Evolutionary conservation across 176 grass and related monocot genomes (phyloP), one percentile per base, ranked within the genome.

Genomic region (Aegilops tauschii): DNA sequence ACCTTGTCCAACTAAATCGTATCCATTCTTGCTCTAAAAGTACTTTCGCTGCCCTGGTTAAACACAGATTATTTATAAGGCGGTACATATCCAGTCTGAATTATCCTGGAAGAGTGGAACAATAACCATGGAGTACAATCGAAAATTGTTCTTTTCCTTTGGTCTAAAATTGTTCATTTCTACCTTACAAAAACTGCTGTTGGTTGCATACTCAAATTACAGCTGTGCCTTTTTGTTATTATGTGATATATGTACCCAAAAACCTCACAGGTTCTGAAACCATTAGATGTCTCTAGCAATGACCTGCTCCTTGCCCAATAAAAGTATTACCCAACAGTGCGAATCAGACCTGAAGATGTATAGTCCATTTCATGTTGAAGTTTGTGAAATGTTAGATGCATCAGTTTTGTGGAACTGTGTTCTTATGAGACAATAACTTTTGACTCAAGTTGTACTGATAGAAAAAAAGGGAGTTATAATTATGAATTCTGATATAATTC

Each of bases 31-130:
- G 36, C 10, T 64, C 27, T 88, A 27, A 63, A 30, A 64, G 20
- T 78, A 28, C n/a, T 56, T 56, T 67, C 13, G 30, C 61, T 76
- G 20, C 25, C 17, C 25, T 61, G 50, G 16, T 16, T 79, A 18
- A 73, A 79, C 64, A 83, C 8, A 62, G 39, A 29, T 28, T 86
- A 40, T n/a, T 37, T 36, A 25, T 73, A 32, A 82, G 73, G 85
- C 75, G 81, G 49, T 52, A 44, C 21, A 8, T 7, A 25, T 67
- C 54, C 58, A 30, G 44, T 73, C 58, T 82, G 61, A 68, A 21
- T 76, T 75, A 72, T 73, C 35, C 54, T 87, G 1, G 8, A 80
- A 32, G 76, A 72, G 28, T 72, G 10, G 36, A 59, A 27, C 11
- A 79, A 50, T 72, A 87, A 78, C 62, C 47, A 8, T 29, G 59